phyloP scores from a whole-genome alignment of 176 grass and related monocot genomes.

The Carex myosuroides region DNA sequence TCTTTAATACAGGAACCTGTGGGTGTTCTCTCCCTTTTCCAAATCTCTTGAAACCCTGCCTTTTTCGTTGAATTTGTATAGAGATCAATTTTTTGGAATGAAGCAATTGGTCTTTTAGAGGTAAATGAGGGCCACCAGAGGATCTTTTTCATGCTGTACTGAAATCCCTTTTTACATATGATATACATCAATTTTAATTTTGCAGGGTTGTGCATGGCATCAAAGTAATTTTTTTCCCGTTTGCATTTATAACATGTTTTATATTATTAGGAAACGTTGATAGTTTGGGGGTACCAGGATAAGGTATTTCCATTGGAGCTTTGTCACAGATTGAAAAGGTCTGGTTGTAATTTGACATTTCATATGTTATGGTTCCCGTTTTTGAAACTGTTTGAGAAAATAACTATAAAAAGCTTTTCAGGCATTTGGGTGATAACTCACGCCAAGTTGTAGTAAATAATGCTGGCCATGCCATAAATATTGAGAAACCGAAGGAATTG shows the following conservation, averaged over 20 bases:
- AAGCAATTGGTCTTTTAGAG: neutral
- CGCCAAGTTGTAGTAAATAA: conserved; percentile 57
- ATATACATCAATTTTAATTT: neutral
- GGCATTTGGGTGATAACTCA: conserved; percentile 72
- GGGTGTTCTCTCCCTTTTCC: neutral
- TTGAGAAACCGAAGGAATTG: conserved; percentile 64
- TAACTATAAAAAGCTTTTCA: conserved; percentile 35
- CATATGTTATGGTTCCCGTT: neutral
- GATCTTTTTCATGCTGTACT: neutral
- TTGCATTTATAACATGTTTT: neutral
- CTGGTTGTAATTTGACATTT: neutral
- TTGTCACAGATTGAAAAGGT: conserved; percentile 61
- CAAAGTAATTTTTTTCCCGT: neutral
- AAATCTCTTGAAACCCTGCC: neutral
- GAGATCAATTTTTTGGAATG: too few species aligned
- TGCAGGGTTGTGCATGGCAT: neutral
- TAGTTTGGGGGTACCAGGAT: conserved; percentile 90
- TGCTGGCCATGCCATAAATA: conserved; percentile 78
- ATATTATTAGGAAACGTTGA: conserved; percentile 64
- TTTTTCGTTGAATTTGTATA: neutral
- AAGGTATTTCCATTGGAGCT: conserved; percentile 80
- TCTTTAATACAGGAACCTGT: neutral
- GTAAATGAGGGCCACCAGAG: neutral
- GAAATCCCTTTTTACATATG: neutral
- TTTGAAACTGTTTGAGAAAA: neutral